A percentile compares a stretch with the other conserved stretches of the same genome.
phyloP scores from a whole-genome alignment of 768 basidiomycete genomes.

The Xerocomus brunneocitrinus region DNA sequence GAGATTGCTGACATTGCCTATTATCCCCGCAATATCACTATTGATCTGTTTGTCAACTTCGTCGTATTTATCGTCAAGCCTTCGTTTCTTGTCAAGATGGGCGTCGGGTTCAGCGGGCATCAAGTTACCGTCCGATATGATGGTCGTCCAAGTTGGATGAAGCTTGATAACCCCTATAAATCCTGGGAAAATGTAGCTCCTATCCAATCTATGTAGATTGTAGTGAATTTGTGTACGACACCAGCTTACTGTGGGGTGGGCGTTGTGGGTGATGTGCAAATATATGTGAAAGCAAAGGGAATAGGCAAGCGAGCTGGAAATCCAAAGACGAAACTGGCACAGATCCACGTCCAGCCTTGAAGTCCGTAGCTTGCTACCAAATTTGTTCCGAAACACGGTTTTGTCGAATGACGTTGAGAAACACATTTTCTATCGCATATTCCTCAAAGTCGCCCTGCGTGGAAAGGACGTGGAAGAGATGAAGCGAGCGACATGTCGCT shows the following conservation, averaged over 20 bases:
- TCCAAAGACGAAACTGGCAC: too few species aligned
- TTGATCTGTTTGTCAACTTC: background rate
- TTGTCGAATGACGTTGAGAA: slow-evolving; percentile 63
- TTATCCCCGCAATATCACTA: background rate
- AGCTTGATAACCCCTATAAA: too few species aligned
- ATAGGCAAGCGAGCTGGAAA: too few species aligned
- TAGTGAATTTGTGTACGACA: too few species aligned
- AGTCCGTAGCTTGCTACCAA: too few species aligned
- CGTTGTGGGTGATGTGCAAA: too few species aligned
- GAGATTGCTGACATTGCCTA: background rate
- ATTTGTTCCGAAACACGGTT: slow-evolving; percentile 51
- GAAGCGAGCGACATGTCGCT: slow-evolving; percentile 43
- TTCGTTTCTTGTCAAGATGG: background rate
- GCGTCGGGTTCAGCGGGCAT: background rate
- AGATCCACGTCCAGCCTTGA: too few species aligned
- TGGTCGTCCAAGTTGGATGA: too few species aligned
- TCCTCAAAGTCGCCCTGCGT: slow-evolving; percentile 53
- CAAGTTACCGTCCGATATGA: background rate
- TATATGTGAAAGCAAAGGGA: too few species aligned
- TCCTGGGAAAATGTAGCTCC: too few species aligned
- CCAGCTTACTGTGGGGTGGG: too few species aligned
- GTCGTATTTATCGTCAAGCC: background rate
- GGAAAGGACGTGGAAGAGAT: slow-evolving; percentile 54
- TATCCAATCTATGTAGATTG: too few species aligned
- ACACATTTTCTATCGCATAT: slow-evolving; percentile 72